Conservation (phyloP, 1,139 yeast species). For the Nakaseomyces uthaithaninus region DNA sequence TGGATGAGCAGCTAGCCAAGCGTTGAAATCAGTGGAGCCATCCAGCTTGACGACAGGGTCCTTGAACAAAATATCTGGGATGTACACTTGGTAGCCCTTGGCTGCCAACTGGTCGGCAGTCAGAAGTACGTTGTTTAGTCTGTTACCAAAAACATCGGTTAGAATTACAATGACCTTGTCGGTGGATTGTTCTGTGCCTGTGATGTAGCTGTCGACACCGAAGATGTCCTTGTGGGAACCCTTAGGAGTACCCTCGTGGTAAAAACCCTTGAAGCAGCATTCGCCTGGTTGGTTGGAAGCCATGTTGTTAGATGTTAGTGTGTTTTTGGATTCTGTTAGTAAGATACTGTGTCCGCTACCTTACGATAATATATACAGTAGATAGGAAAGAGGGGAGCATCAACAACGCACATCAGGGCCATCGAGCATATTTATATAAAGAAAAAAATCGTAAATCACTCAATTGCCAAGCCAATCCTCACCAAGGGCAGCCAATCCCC, state of each 20-base stretch:
- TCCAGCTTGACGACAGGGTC: slow-evolving; percentile 36
- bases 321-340: background rate
- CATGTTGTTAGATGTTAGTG: slow-evolving; percentile 32
- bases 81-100: slow-evolving; percentile 55
- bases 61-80: slow-evolving; percentile 65
- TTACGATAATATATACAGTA: no score
- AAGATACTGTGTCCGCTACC: background rate
- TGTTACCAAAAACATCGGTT: slow-evolving; percentile 64
- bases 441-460: no score
- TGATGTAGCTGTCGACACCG: slow-evolving; percentile 48
- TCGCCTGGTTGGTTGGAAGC: slow-evolving; percentile 47
- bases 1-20: slow-evolving; percentile 51
- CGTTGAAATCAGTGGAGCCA: slow-evolving; percentile 31
- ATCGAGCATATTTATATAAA: no score
- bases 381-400: no score
- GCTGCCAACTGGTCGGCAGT: slow-evolving; percentile 66
- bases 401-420: no score
- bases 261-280: slow-evolving; percentile 40
- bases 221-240: slow-evolving; percentile 40
- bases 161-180: slow-evolving; percentile 49
- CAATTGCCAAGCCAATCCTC: no score
- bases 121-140: slow-evolving; percentile 42
- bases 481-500: no score
- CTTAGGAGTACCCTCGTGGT: slow-evolving; percentile 45
- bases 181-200: slow-evolving; percentile 37